These are phyloP conservation scores for Rubroshorea leprosula DNA, from an alignment of 345 rosid genomes.

Conservation along the genomic window DNA sequence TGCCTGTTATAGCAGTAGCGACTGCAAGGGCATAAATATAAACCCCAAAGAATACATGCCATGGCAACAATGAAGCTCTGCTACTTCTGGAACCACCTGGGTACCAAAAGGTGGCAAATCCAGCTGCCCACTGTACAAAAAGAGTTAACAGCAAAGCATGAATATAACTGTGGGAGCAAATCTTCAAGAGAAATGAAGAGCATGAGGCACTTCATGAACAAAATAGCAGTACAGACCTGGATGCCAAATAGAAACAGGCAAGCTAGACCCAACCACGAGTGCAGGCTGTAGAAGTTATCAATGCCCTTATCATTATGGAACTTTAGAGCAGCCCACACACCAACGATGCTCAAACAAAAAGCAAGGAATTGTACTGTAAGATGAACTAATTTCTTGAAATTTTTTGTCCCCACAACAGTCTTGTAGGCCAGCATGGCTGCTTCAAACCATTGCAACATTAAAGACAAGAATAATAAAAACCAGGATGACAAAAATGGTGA, in stretches of 20 bases:
- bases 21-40: conserved; percentile 68
- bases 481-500: neutral
- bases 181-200: neutral
- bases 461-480: neutral
- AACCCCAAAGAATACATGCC: conserved; percentile 91
- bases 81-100: conserved; percentile 83
- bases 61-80: conserved; percentile 61
- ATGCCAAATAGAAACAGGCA: conserved; percentile 69
- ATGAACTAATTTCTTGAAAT: conserved; percentile 75
- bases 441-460: conserved; percentile 4
- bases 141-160: conserved; percentile 11
- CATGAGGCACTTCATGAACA: too few relatives aligned
- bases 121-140: conserved; percentile 66
- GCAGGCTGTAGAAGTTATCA: conserved; percentile 93
- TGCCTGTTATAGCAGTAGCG: conserved; percentile 60
- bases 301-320: conserved; percentile 94
- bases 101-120: conserved; percentile 82
- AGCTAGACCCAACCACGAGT: conserved; percentile 89
- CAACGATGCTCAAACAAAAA: conserved; percentile 56
- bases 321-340: conserved; percentile 86
- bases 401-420: conserved; percentile 75
- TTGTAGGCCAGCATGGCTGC: conserved; percentile 91
- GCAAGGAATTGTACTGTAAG: conserved; percentile 63
- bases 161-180: neutral
- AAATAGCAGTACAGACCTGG: conserved; percentile 46